Percentiles rank a stretch among this genome's conserved stretches.
Evolutionary conservation across 1,284 basidiomycete species (phyloP).

Genomic region (Neonothopanus nambi): DNA sequence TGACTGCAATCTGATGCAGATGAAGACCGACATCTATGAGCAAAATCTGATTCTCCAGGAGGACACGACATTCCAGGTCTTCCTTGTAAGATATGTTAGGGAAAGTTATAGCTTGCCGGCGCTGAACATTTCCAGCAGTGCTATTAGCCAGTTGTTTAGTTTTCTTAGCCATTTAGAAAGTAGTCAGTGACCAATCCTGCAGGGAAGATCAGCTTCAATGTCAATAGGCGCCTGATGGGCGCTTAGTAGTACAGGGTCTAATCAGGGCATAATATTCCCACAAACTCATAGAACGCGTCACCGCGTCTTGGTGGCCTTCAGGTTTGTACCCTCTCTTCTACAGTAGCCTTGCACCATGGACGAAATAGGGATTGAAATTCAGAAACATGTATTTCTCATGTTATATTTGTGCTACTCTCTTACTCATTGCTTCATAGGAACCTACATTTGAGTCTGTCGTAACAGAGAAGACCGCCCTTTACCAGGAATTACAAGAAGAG

Average conservation of each 20-base stretch:
- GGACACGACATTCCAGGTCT: conserved; percentile 40
- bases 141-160: no score
- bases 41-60: conserved; percentile 68
- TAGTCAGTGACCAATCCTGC: no score
- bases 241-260: no score
- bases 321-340: no score
- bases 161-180: no score
- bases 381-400: conserved; percentile 63
- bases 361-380: conserved; percentile 82
- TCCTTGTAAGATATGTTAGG: conserved; percentile 38
- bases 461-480: conserved; percentile 84
- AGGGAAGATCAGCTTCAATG: no score
- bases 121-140: no score
- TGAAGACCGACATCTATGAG: conserved; percentile 53
- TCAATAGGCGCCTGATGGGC: no score
- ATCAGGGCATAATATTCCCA: conserved; percentile 1
- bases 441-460: conserved; percentile 88
- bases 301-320: conserved; percentile 34
- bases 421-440: conserved; percentile 54
- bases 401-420: conserved; percentile 2
- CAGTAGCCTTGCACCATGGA: conserved; percentile 52
- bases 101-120: not conserved
- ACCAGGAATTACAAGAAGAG: conserved; percentile 87
- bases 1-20: no score
- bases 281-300: conserved; percentile 64